A percentile compares a stretch with the other conserved stretches of the same genome.
Conservation (phyloP, 805 yeast species). For the Teunomyces cretensis region DNA sequence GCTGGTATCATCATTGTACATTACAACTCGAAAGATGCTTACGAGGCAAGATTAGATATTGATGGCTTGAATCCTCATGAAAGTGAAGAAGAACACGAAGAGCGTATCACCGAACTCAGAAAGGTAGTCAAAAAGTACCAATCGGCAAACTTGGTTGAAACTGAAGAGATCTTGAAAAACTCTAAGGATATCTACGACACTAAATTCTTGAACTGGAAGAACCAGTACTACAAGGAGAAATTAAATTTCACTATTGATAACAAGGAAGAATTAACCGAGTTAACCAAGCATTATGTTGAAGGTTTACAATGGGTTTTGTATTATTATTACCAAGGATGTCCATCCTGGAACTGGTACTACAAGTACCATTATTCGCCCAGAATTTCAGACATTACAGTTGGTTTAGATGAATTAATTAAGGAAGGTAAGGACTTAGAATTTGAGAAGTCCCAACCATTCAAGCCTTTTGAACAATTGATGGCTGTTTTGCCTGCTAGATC, state of each 20-base stretch:
- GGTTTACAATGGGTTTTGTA: conserved; percentile 96
- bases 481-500: conserved; percentile 96
- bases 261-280: conserved; percentile 54
- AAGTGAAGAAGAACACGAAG: conserved; percentile 61
- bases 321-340: conserved; percentile 87
- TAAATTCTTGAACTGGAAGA: conserved; percentile 81
- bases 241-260: conserved; percentile 66
- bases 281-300: conserved; percentile 81
- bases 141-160: conserved; percentile 60
- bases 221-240: conserved; percentile 80
- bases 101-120: conserved; percentile 51
- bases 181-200: conserved; percentile 63
- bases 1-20: conserved; percentile 67
- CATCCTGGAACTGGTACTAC: conserved; percentile 96
- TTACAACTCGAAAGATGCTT: conserved; percentile 54
- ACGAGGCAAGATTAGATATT: conserved; percentile 62
- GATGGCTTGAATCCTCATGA: conserved; percentile 74
- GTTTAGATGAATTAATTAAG: conserved; percentile 55
- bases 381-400: conserved; percentile 79
- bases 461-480: conserved; percentile 95
- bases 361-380: conserved; percentile 91
- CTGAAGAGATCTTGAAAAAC: conserved; percentile 49
- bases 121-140: conserved; percentile 63
- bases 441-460: conserved; percentile 74
- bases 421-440: conserved; percentile 47